Evolutionary conservation across 2,329 filamentous ascomycete species (phyloP).

Genomic region (Saccharata proteae): DNA sequence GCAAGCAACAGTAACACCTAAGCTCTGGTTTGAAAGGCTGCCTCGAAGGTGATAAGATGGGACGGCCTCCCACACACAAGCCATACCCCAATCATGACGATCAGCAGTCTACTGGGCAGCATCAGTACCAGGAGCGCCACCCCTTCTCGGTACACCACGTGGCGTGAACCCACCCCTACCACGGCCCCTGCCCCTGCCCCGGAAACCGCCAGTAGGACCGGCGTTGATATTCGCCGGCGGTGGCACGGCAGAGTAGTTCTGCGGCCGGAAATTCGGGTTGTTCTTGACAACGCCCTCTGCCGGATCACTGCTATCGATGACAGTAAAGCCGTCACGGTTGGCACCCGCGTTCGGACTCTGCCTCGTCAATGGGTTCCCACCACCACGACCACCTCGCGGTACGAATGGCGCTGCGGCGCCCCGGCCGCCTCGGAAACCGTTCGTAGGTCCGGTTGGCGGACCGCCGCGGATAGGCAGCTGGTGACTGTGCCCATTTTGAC

Average conservation of each 20-base stretch:
- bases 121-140: no score
- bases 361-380: conserved; percentile 15
- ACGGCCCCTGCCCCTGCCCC: conserved; percentile 18
- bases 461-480: conserved; percentile 28
- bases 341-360: conserved; percentile 12
- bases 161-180: conserved; percentile 14
- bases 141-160: conserved; percentile 2
- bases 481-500: conserved; percentile 16
- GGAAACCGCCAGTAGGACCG: conserved; percentile 13
- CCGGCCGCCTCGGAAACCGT: conserved; percentile 18
- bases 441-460: conserved; percentile 10
- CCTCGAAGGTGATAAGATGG: no score
- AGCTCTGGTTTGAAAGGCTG: no score
- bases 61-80: no score
- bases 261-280: conserved; percentile 45
- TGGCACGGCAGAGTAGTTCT: conserved; percentile 27
- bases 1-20: no score
- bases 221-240: conserved; percentile 23
- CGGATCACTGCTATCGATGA: conserved; percentile 39
- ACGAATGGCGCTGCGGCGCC: conserved; percentile 23
- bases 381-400: conserved; percentile 28
- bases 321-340: conserved; percentile 32
- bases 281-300: conserved; percentile 41
- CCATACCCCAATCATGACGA: no score
- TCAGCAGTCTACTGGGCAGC: no score